Conservation (phyloP, 1,284 basidiomycete species). For the Ceratorhiza oryzae-sativae region DNA sequence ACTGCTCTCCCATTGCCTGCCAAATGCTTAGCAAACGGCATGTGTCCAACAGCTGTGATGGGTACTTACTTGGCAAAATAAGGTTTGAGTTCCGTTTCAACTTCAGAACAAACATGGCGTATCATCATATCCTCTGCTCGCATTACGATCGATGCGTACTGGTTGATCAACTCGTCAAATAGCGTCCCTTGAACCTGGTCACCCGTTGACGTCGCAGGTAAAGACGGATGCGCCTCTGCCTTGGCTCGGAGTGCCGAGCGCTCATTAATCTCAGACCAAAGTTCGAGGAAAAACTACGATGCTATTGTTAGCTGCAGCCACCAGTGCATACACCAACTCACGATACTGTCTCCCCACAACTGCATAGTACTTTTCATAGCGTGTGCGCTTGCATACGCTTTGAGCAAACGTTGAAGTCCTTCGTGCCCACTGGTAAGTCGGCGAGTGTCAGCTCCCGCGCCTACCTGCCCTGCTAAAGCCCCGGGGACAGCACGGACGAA, state of each 20-base stretch:
- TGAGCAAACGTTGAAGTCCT: slow-evolving; percentile 80
- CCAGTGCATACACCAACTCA: slow-evolving; percentile 53
- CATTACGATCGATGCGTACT: slow-evolving; percentile 65
- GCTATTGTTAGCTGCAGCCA: not conserved
- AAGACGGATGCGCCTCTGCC: slow-evolving; percentile 57
- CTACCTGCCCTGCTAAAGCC: slow-evolving; percentile 63
- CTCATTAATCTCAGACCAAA: slow-evolving; percentile 79
- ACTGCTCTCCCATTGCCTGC: slow-evolving; percentile 52
- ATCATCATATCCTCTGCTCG: slow-evolving; percentile 88
- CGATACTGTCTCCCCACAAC: slow-evolving; percentile 85
- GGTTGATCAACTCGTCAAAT: slow-evolving; percentile 73
- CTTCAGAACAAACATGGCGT: slow-evolving; percentile 78
- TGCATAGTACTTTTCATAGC: slow-evolving; percentile 73
- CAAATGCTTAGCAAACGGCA: not conserved
- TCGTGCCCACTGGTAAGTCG: slow-evolving; percentile 77
- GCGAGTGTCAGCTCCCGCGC: slow-evolving; percentile 63
- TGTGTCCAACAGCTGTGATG: not conserved
- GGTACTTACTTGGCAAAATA: slow-evolving; percentile 62
- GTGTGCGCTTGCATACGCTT: slow-evolving; percentile 79
- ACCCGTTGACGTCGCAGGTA: slow-evolving; percentile 58
- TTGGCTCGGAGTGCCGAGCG: slow-evolving; percentile 62
- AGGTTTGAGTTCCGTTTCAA: slow-evolving; percentile 73
- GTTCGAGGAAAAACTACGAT: slow-evolving; percentile 83
- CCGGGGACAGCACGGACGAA: slow-evolving; percentile 92
- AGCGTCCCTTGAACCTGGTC: slow-evolving; percentile 65